Conservation (phyloP, 495 filamentous ascomycete genomes). For the Cenococcum geophilum region DNA sequence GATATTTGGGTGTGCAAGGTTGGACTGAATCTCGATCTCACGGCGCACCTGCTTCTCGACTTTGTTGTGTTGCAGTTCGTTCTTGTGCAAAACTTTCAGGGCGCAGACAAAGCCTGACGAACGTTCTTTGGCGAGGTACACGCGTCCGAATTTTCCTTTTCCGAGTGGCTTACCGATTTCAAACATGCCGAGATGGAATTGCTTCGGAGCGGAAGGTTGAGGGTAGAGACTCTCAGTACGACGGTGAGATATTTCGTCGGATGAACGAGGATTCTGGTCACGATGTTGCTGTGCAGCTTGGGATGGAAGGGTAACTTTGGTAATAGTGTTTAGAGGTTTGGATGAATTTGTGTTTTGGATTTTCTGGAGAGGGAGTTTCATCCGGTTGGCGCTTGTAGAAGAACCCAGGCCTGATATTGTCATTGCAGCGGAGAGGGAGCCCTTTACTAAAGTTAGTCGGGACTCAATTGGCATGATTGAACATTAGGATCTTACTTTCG, state of each 20-base stretch:
- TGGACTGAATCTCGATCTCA: slow-evolving; percentile 97
- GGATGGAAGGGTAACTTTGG: slow-evolving; percentile 59
- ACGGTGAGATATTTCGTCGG: slow-evolving; percentile 30
- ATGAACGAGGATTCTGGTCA: slow-evolving; percentile 15
- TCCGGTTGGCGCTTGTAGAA: slow-evolving; percentile 32
- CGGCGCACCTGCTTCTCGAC: slow-evolving; percentile 96
- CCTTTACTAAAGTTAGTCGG: slow-evolving; percentile 28
- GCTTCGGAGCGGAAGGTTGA: slow-evolving; percentile 56
- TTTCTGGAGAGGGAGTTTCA: slow-evolving; percentile 43
- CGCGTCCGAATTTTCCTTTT: slow-evolving; percentile 95
- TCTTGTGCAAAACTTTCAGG: slow-evolving; percentile 93
- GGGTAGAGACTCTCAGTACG: slow-evolving; percentile 46
- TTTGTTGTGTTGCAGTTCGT: slow-evolving; percentile 80
- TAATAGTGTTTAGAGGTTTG: slow-evolving; percentile 33
- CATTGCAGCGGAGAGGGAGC: slow-evolving; percentile 34
- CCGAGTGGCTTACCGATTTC: slow-evolving; percentile 94
- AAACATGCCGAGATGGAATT: slow-evolving; percentile 96
- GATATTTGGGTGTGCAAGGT: slow-evolving; percentile 94
- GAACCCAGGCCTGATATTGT: slow-evolving; percentile 36
- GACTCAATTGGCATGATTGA: slow-evolving; percentile 11
- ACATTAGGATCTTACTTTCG: slow-evolving; percentile 31
- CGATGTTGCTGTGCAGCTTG: slow-evolving; percentile 55
- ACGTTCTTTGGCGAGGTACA: slow-evolving; percentile 90
- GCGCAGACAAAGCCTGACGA: slow-evolving; percentile 89
- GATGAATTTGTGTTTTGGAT: slow-evolving; percentile 30